Evolutionary conservation across 805 yeast genomes (phyloP), one percentile per base, ranked within the genome.

Genomic region (Peterozyma toletana): DNA sequence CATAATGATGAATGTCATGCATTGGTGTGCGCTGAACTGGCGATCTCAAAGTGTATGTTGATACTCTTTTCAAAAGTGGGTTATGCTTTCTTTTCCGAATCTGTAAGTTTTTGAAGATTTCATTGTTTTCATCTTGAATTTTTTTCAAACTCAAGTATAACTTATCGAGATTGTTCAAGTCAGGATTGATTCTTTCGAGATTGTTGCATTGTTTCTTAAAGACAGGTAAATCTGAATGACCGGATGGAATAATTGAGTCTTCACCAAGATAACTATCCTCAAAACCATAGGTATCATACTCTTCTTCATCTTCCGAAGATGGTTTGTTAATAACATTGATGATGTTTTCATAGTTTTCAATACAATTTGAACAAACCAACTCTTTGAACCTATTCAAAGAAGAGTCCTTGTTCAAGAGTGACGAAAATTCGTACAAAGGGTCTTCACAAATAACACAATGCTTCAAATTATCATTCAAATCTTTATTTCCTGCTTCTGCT

Each of bases 361-460:
- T 44, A 35, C 47, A 44, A 3, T 31, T 35, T 17, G 34, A 37
- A 27, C 47, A 44, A 3, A 44, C 47, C 15, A 44, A 30, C 33
- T 44, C 47, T 34, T 44, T 29, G 37, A 40, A 44, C n/a, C 41
- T 34, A 11, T 41, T 37, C 3, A 14, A 11, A 7, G 40, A 10
- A 4, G 42, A 42, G 13, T 39, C 7, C n/a, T 35, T 38, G 11
- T 14, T 14, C 13, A 44, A 33, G 3, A 16, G 35, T 4, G 27
- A 21, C 7, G 27, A 21, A 4, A n/a, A 13, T 10, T 33, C 18
- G 9, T 31, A 31, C 9, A 31, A 31, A 13, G 34, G 34, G 9
- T 13, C 34, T 9, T 31, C 34, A 31, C 34, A 31, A 31, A 31
- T 11, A 14, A 11, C 13, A 14, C 34, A 31, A 31, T 31, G 10